Conservation (phyloP, 2,329 filamentous ascomycete species). For the Alternaria longipes region DNA sequence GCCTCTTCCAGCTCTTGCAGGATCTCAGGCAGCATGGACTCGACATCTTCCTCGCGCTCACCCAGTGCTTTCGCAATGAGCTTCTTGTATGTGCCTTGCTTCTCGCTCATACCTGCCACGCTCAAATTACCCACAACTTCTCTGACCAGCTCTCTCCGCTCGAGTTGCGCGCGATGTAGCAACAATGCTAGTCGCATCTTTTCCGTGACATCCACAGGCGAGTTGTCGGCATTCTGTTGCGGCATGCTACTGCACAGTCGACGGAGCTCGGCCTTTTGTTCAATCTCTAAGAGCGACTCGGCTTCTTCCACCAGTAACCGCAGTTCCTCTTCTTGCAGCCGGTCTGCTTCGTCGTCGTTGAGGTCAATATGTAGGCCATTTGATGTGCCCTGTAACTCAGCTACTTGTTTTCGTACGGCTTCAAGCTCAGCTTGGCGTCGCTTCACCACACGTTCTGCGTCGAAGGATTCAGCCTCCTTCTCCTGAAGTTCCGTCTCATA, state of each 20-base stretch:
- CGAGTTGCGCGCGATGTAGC: constrained; percentile 64
- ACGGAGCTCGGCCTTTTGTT: constrained; percentile 53
- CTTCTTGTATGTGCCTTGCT: constrained; percentile 76
- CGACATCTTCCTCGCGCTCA: constrained; percentile 73
- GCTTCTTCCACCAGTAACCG: constrained; percentile 51
- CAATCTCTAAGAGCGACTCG: constrained; percentile 55
- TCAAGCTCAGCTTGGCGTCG: constrained; percentile 75
- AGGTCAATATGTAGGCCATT: constrained; percentile 42
- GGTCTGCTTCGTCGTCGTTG: constrained; percentile 49
- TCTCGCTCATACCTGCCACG: constrained; percentile 75
- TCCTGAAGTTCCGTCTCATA: constrained; percentile 81
- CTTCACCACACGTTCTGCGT: constrained; percentile 58
- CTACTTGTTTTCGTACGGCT: constrained; percentile 66
- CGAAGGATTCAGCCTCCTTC: constrained; percentile 65
- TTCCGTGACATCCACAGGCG: constrained; percentile 57
- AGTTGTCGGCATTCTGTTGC: constrained; percentile 34
- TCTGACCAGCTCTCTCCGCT: constrained; percentile 69
- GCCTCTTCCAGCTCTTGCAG: constrained; percentile 60
- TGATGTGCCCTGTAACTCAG: constrained; percentile 57
- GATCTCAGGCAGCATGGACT: constrained; percentile 65
- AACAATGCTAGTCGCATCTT: constrained; percentile 67
- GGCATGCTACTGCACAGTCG: constrained; percentile 39
- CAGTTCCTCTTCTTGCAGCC: constrained; percentile 52
- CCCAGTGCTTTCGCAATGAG: constrained; percentile 75
- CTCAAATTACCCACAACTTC: constrained; percentile 75